A percentile compares a stretch with the other conserved stretches of the same genome.
Evolutionary conservation across 805 yeast species (phyloP).

Genomic region (Cyberlindnera maclurae): DNA sequence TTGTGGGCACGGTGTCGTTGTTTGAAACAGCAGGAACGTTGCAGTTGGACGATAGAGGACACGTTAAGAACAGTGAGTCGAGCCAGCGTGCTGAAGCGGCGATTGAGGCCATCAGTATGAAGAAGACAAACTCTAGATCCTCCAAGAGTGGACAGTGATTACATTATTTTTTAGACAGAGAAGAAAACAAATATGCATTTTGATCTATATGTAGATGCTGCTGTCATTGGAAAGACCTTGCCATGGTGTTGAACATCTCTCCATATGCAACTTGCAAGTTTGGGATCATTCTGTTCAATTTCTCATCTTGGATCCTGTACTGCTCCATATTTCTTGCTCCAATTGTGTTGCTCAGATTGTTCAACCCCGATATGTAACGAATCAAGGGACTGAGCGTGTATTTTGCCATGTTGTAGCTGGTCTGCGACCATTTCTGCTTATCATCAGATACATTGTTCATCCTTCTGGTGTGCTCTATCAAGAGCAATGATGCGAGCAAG

Average conservation of each 20-base stretch:
- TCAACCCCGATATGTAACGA: slow-evolving; percentile 20
- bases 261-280: slow-evolving; percentile 1
- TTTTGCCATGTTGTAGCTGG: slow-evolving; percentile 21
- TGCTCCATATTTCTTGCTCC: slow-evolving; percentile 22
- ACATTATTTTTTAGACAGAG: no score
- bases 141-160: no score
- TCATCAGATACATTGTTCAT: slow-evolving; percentile 23
- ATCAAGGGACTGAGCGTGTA: slow-evolving; percentile 19
- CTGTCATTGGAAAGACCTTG: no score
- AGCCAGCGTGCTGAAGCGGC: slow-evolving; percentile 30
- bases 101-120: slow-evolving; percentile 15
- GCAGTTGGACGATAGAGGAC: slow-evolving; percentile 73
- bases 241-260: slow-evolving; percentile 1
- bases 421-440: slow-evolving; percentile 23
- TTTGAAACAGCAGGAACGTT: slow-evolving; percentile 76
- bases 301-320: slow-evolving; percentile 18
- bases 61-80: slow-evolving; percentile 38
- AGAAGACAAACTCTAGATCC: slow-evolving; percentile 6
- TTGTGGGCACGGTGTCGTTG: slow-evolving; percentile 71
- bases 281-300: slow-evolving; percentile 13
- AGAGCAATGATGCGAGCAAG: slow-evolving; percentile 15
- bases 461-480: slow-evolving; percentile 19
- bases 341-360: slow-evolving; percentile 17
- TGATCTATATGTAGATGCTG: no score
- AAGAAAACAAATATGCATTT: no score